Conservation (phyloP, 2,329 filamentous ascomycete species). For the Zopfia rhizophila region DNA sequence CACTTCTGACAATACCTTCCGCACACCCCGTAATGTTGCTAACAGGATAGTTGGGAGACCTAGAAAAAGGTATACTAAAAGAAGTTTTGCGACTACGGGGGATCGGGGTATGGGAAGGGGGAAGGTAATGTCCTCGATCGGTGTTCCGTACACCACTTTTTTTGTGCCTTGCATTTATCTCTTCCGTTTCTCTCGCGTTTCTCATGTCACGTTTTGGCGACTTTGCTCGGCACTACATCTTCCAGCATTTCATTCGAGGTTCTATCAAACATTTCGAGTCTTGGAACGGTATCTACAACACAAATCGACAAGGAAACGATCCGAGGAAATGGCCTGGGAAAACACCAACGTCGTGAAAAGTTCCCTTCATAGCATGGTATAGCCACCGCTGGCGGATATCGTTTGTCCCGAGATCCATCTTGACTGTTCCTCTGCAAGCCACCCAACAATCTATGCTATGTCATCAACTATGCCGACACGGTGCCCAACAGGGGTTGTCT, state of each 20-base stretch:
- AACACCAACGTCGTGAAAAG: slow-evolving; percentile 27
- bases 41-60: too few relatives aligned
- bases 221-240: slow-evolving; percentile 12
- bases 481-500: slow-evolving; percentile 62
- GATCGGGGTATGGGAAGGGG: too few relatives aligned
- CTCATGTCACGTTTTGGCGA: slow-evolving; percentile 1
- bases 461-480: slow-evolving; percentile 64
- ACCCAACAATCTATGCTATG: slow-evolving; percentile 66
- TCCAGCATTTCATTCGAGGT: slow-evolving; percentile 15
- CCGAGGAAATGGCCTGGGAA: slow-evolving; percentile 28
- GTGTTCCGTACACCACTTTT: too few relatives aligned
- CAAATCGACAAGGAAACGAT: slow-evolving; percentile 23
- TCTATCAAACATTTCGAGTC: slow-evolving; percentile 42
- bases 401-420: slow-evolving; percentile 62
- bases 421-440: slow-evolving; percentile 61
- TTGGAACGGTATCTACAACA: slow-evolving; percentile 33
- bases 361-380: slow-evolving; percentile 38
- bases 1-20: too few relatives aligned
- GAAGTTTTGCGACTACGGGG: too few relatives aligned
- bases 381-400: slow-evolving; percentile 65
- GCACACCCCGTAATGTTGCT: too few relatives aligned
- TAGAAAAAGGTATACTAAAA: too few relatives aligned
- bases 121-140: too few relatives aligned
- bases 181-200: slow-evolving; percentile 14
- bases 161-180: too few relatives aligned